Percentiles rank a stretch among this genome's conserved stretches.
phyloP scores from a whole-genome alignment of 352 stramenopile species.

The Phytophthora agathidicida region DNA sequence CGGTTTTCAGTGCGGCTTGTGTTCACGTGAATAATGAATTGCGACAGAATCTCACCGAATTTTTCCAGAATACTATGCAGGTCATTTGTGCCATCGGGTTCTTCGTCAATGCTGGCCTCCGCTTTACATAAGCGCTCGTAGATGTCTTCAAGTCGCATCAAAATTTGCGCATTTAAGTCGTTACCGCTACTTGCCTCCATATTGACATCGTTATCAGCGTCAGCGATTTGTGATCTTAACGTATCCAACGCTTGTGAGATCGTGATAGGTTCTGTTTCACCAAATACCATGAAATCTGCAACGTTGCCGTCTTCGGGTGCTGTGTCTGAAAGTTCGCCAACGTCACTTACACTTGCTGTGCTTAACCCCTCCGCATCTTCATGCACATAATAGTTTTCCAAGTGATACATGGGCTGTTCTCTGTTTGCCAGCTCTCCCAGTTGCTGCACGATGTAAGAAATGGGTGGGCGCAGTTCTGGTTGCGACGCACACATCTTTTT shows the following conservation, averaged over 20 bases:
- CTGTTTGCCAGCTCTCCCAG: constrained; percentile 18
- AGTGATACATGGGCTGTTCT: background rate
- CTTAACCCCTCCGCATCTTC: background rate
- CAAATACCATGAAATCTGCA: constrained; percentile 1
- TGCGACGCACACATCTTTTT: constrained; percentile 32
- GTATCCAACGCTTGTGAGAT: constrained; percentile 11
- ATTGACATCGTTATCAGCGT: background rate
- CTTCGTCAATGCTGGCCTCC: background rate
- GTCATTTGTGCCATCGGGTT: background rate
- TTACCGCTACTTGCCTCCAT: constrained; percentile 6
- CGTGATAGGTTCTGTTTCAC: background rate
- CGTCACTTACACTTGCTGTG: background rate
- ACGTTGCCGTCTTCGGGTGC: background rate
- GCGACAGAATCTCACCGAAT: constrained; percentile 17
- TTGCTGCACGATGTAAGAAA: constrained; percentile 36
- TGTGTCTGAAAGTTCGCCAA: background rate
- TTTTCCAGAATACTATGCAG: constrained; percentile 1
- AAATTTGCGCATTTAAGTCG: constrained; percentile 29
- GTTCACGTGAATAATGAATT: constrained; percentile 23
- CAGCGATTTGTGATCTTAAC: constrained; percentile 7
- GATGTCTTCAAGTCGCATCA: constrained; percentile 31
- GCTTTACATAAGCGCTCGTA: constrained; percentile 10
- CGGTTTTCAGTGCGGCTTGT: constrained; percentile 12
- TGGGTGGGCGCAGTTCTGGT: constrained; percentile 17
- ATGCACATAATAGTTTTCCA: background rate